These are phyloP conservation scores for Neonectria coccinea DNA, from an alignment of 2,329 filamentous ascomycete genomes.

Conservation along the genomic window DNA sequence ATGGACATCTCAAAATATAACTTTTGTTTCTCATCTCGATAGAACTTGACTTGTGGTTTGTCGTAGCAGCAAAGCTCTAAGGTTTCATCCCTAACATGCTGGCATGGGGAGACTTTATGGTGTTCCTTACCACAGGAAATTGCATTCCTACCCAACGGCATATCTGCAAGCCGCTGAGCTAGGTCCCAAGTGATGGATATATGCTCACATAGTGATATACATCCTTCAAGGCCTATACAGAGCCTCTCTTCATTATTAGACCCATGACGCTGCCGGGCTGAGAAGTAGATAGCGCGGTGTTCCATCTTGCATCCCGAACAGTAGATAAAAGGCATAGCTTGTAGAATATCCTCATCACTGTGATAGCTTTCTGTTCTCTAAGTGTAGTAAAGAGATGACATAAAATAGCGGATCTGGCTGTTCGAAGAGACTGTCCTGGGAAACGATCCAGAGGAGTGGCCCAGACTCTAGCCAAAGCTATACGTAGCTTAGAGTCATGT, in stretches of 20 bases:
- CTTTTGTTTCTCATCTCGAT: background rate
- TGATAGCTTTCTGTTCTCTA: conserved; percentile 6
- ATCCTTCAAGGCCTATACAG: background rate
- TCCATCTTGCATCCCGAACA: conserved; percentile 25
- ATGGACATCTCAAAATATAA: conserved; percentile 9
- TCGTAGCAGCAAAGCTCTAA: background rate
- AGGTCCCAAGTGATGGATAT: conserved; percentile 12
- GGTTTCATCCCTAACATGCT: background rate
- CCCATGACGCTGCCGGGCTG: conserved; percentile 14
- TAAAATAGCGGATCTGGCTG: background rate
- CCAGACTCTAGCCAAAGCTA: conserved; percentile 8
- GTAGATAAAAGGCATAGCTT: conserved; percentile 17
- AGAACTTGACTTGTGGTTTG: conserved; percentile 8
- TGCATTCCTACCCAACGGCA: background rate
- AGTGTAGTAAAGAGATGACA: conserved; percentile 3
- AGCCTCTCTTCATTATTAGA: conserved; percentile 16
- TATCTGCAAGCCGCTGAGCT: conserved; percentile 10
- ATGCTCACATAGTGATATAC: conserved; percentile 8
- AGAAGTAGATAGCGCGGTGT: conserved; percentile 23
- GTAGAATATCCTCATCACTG: conserved; percentile 10
- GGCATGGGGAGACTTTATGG: background rate
- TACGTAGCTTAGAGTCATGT: background rate
- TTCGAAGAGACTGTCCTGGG: background rate
- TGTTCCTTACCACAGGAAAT: conserved; percentile 5
- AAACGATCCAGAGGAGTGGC: conserved; percentile 14